phyloP scores from a whole-genome alignment of 352 stramenopile genomes.

The Phytophthora parvispora region DNA sequence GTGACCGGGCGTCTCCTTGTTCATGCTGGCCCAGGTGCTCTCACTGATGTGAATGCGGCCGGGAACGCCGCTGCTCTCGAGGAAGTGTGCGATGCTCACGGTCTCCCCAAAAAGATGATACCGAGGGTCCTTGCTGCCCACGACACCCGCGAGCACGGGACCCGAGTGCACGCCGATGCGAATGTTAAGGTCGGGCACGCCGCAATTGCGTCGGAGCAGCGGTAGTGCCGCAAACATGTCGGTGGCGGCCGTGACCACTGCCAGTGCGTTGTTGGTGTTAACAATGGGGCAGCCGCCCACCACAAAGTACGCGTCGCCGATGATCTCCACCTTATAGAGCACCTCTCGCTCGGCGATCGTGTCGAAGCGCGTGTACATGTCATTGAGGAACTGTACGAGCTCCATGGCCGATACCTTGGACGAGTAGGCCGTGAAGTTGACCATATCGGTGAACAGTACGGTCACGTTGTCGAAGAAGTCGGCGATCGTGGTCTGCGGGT shows the following conservation, averaged over 20 bases:
- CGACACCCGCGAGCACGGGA: constrained; percentile 83
- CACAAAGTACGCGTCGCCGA: constrained; percentile 91
- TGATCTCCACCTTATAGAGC: constrained; percentile 93
- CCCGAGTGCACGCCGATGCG: constrained; percentile 91
- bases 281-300: constrained; percentile 76
- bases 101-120: constrained; percentile 91
- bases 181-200: constrained; percentile 85
- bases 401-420: constrained; percentile 86
- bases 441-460: constrained; percentile 89
- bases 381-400: constrained; percentile 91
- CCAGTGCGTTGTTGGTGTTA: constrained; percentile 69
- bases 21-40: constrained; percentile 84
- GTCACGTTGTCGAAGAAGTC: constrained; percentile 91
- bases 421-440: constrained; percentile 89
- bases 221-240: constrained; percentile 80
- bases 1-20: constrained; percentile 81
- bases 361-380: constrained; percentile 92
- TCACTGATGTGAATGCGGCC: constrained; percentile 88
- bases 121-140: constrained; percentile 84
- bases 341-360: constrained; percentile 86
- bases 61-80: constrained; percentile 83
- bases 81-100: constrained; percentile 84
- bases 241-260: constrained; percentile 78
- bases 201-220: constrained; percentile 75
- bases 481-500: constrained; percentile 81